Conservation (phyloP, 768 basidiomycete species). For the Russula compacta region DNA sequence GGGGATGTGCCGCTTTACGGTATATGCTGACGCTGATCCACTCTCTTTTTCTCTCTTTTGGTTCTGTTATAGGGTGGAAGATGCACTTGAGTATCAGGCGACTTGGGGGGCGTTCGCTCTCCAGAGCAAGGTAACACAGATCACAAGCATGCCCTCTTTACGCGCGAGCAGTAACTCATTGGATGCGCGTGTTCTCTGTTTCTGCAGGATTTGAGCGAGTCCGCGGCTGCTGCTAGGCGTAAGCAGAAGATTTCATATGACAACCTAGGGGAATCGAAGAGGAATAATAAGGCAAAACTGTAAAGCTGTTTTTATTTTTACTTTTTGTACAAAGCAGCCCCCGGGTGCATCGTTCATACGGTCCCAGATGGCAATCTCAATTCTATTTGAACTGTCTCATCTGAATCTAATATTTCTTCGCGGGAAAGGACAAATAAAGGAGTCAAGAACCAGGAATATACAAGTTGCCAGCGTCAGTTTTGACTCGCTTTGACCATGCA, state of each 20-base stretch:
- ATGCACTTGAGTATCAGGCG: slow-evolving; percentile 49
- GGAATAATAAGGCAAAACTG: neutral
- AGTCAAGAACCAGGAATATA: too few species aligned
- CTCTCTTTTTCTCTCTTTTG: too few species aligned
- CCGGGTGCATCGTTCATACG: neutral
- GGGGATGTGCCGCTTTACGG: neutral
- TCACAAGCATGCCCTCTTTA: too few species aligned
- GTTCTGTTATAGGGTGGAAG: slow-evolving; percentile 25
- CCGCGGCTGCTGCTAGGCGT: neutral
- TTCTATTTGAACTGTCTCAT: too few species aligned
- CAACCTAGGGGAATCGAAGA: neutral
- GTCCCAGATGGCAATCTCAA: neutral
- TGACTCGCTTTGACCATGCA: too few species aligned
- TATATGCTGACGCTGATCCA: too few species aligned
- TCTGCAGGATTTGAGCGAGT: slow-evolving; percentile 26
- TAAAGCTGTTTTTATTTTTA: neutral
- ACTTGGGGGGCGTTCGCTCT: slow-evolving; percentile 39
- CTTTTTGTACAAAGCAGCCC: neutral
- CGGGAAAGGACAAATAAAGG: neutral
- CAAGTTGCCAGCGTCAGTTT: too few species aligned
- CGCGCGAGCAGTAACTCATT: neutral
- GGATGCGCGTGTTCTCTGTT: neutral
- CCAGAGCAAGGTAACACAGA: slow-evolving; percentile 40
- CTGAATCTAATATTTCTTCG: too few species aligned
- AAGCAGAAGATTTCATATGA: slow-evolving; percentile 5